Evolutionary conservation across 257 asterid species (phyloP).

Genomic region (Misopates orontium): DNA sequence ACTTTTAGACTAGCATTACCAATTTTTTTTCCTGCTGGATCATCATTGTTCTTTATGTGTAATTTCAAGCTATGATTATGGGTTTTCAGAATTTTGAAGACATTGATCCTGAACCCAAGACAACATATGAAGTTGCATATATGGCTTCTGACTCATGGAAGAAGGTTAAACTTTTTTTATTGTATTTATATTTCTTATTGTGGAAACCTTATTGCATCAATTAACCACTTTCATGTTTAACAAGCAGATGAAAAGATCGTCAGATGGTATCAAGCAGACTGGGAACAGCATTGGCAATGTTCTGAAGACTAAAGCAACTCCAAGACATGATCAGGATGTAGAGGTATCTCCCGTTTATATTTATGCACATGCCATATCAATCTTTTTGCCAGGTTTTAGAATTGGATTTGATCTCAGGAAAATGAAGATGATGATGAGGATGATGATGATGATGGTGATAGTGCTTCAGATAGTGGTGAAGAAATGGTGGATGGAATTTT

Average conservation of each 20-base stretch:
- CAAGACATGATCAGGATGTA: constrained; percentile 29
- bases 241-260: constrained; percentile 44
- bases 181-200: constrained; percentile 6
- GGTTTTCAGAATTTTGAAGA: constrained; percentile 59
- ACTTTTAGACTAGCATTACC: neutral
- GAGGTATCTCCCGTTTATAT: constrained; percentile 50
- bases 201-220: neutral
- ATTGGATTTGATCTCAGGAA: constrained; percentile 34
- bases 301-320: constrained; percentile 30
- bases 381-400: neutral
- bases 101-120: constrained; percentile 57
- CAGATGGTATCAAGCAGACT: constrained; percentile 37
- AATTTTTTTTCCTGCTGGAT: neutral
- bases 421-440: constrained; percentile 14
- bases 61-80: constrained; percentile 13
- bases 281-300: constrained; percentile 28
- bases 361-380: constrained; percentile 6
- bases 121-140: constrained; percentile 68
- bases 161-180: constrained; percentile 44
- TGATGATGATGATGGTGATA: constrained; percentile 35
- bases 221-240: constrained; percentile 22
- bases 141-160: constrained; percentile 68
- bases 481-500: constrained; percentile 95
- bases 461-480: constrained; percentile 68
- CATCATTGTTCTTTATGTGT: neutral